These are phyloP conservation scores for Mycena haematopus DNA, from an alignment of 768 basidiomycete genomes.

Conservation along the genomic window DNA sequence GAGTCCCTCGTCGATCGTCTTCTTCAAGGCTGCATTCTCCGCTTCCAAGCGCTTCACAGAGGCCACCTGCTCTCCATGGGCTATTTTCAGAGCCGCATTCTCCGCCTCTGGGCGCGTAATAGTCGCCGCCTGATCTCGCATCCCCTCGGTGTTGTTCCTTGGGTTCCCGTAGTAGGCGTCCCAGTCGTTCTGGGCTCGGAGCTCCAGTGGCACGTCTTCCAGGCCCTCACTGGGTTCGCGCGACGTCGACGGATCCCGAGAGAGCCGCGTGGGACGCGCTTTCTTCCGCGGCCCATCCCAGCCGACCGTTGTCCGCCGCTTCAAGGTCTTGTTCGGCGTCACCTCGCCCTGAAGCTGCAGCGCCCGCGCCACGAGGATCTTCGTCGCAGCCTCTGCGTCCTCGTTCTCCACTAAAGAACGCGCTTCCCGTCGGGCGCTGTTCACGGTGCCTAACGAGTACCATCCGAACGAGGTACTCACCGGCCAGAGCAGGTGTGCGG, in stretches of 20 bases:
- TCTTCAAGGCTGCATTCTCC: not conserved
- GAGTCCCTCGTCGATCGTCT: not conserved
- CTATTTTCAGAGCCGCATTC: not conserved
- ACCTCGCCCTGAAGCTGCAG: not conserved
- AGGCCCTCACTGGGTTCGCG: not conserved
- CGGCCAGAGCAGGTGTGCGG: constrained; percentile 8
- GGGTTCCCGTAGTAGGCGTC: constrained; percentile 9
- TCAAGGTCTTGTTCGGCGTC: not conserved
- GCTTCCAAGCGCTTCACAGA: not conserved
- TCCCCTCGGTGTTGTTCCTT: constrained; percentile 4
- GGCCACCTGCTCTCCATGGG: not conserved
- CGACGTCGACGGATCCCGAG: not conserved
- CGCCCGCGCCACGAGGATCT: not conserved
- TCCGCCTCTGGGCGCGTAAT: constrained; percentile 6
- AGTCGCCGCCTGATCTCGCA: constrained; percentile 1
- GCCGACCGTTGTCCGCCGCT: not conserved
- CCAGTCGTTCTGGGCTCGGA: not conserved
- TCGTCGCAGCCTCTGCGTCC: not conserved
- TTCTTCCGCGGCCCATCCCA: not conserved
- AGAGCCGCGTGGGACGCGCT: not conserved
- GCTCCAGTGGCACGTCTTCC: not conserved
- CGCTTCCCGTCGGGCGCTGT: not conserved
- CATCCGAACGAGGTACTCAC: not conserved
- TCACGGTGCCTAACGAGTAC: constrained; percentile 4
- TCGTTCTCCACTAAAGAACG: not conserved